phyloP scores from a whole-genome alignment of 768 basidiomycete species.

The Panus rudis region DNA sequence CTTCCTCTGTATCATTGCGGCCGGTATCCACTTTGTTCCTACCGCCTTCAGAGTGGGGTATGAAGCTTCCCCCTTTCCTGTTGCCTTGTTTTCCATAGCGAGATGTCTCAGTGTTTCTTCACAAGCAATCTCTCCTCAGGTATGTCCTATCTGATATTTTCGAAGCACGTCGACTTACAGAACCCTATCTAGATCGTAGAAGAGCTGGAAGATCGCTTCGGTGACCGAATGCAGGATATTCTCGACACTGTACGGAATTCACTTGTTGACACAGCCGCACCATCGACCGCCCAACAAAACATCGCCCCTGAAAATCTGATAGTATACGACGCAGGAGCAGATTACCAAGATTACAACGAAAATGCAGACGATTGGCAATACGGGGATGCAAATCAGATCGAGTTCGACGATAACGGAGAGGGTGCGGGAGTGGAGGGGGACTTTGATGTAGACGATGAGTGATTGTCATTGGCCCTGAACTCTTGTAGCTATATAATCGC shows the following conservation, averaged over 20 bases:
- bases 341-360: slow-evolving; percentile 15
- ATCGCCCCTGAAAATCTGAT: slow-evolving; percentile 17
- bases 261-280: slow-evolving; percentile 14
- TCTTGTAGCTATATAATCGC: too few relatives aligned
- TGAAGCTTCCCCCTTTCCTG: too few relatives aligned
- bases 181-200: slow-evolving; percentile 68
- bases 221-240: slow-evolving; percentile 62
- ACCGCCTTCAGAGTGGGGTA: too few relatives aligned
- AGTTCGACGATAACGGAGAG: slow-evolving; percentile 61
- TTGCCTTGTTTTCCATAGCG: too few relatives aligned
- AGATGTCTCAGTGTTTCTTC: too few relatives aligned
- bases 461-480: too few relatives aligned
- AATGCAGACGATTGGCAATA: slow-evolving; percentile 31
- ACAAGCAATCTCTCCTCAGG: not conserved
- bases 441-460: slow-evolving; percentile 51
- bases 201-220: slow-evolving; percentile 80
- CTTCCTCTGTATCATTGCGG: too few relatives aligned
- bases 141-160: not conserved
- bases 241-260: slow-evolving; percentile 48
- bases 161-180: not conserved
- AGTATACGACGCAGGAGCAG: slow-evolving; percentile 5
- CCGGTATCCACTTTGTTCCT: too few relatives aligned
- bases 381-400: slow-evolving; percentile 39
- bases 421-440: slow-evolving; percentile 66
- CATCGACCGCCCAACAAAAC: slow-evolving; percentile 3